These are phyloP conservation scores for Spongiforma sp. DNA, from an alignment of 1,284 basidiomycete species.

Conservation along the genomic window DNA sequence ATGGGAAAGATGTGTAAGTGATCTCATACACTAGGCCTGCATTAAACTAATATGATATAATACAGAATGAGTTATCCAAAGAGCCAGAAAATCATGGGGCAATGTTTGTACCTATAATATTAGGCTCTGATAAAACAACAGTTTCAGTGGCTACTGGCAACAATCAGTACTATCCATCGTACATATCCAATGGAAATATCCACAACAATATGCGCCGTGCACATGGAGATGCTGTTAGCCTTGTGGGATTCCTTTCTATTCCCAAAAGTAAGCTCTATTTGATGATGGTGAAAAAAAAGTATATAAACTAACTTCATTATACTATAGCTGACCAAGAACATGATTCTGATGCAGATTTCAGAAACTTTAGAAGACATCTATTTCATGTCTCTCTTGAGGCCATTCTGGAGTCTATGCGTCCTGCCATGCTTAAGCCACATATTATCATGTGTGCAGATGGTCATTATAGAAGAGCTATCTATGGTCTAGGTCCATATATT, in stretches of 20 bases:
- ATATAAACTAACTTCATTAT: neutral
- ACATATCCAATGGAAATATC: neutral
- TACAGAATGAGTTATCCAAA: neutral
- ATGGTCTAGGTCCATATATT: neutral
- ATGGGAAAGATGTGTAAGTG: neutral
- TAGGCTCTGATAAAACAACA: constrained; percentile 13
- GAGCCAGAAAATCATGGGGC: neutral
- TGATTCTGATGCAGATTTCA: neutral
- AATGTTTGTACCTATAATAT: constrained; percentile 5
- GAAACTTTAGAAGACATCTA: neutral
- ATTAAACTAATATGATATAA: neutral
- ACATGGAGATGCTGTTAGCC: neutral
- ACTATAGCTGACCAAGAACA: neutral
- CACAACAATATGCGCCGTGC: neutral
- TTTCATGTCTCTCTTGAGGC: neutral
- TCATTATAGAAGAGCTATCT: too few species aligned
- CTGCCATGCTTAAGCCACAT: too few species aligned
- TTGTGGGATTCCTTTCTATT: neutral
- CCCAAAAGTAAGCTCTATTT: neutral
- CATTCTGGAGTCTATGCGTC: neutral
- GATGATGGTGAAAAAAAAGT: neutral
- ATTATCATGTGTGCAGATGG: too few species aligned
- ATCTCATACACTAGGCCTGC: neutral
- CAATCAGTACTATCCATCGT: neutral
- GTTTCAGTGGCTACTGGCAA: constrained; percentile 10